Evolutionary conservation across 164 flowering plant species (phyloP), one percentile per base, ranked within the genome.

Genomic region (Protea cynaroides): DNA sequence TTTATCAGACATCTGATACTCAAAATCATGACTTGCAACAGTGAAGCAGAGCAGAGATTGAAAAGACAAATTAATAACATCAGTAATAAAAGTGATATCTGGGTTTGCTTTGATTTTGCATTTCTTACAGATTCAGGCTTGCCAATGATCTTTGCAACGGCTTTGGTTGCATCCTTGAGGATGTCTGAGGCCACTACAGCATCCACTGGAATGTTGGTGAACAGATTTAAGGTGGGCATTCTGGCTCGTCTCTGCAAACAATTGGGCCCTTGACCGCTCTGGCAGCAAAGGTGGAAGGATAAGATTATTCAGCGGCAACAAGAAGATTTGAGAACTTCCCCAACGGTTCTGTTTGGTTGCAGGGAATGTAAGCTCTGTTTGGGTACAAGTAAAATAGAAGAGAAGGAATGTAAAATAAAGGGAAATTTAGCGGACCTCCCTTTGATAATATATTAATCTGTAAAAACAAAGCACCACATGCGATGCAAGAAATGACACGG

Each of bases 211-310:
- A 93, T 69, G 54, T 90, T 93, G 9, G 96, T 90, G 81, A 58
- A 86, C 21, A 90, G 75, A 68, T 90, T 93, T 72, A 93, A 73
- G 24, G 97, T 90, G 15, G 98, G 97, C 96, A 93, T 89, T 56
- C 55, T 74, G 7, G 0, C 34, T 54, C 9, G 9, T 4, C 9
- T 37, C 9, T 4, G 40, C 7, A 37, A 37, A 4, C 9, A n/a
- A n/a, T n/a, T n/a, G n/a, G 46, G 46, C 9, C 46, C 46, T 12
- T 40, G 1, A 12, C 14, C 8, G 46, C 46, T 40, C 46, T 40
- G 34, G 34, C 34, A 29, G 34, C 34, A 29, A 29, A 29, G 4
- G 2, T 29, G 2, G 34, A 29, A 29, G 34, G 34, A 29, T 29
- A 29, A 29, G 34, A 5, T 2, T 3, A 29, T 29, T 29, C 34